Conservation (phyloP, 257 asterid genomes). For the Solanum ahanhuiri region DNA sequence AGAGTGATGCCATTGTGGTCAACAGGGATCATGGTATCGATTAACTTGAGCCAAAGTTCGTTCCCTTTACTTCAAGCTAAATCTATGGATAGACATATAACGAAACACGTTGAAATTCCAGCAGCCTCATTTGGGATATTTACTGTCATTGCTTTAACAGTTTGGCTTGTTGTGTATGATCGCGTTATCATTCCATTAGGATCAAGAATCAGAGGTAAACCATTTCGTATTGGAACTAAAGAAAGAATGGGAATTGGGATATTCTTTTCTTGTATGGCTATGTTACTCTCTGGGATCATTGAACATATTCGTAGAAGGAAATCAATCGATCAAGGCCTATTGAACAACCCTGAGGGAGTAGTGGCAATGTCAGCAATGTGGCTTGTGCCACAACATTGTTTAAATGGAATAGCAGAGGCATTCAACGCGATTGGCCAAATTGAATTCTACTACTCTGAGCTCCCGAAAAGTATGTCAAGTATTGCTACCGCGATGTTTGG, state of each 20-base stretch:
- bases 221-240: constrained; percentile 30
- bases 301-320: constrained; percentile 34
- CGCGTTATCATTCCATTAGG: constrained; percentile 45
- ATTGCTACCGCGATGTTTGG: constrained; percentile 44
- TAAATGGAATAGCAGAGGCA: constrained; percentile 58
- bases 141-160: constrained; percentile 19
- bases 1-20: constrained; percentile 65
- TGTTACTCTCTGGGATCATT: constrained; percentile 37
- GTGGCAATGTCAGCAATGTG: constrained; percentile 58
- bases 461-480: constrained; percentile 55
- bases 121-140: constrained; percentile 64
- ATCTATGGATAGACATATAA: constrained; percentile 49
- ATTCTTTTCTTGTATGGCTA: constrained; percentile 29
- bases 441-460: constrained; percentile 54
- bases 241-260: constrained; percentile 56
- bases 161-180: constrained; percentile 49
- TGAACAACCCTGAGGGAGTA: constrained; percentile 21
- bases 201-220: constrained; percentile 34
- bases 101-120: constrained; percentile 42
- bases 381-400: constrained; percentile 50
- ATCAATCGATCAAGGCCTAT: constrained; percentile 34
- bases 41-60: constrained; percentile 40
- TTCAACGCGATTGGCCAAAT: constrained; percentile 47
- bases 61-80: constrained; percentile 52
- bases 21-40: constrained; percentile 46